Conservation (phyloP, 345 rosid genomes). For the Populus euphratica region DNA sequence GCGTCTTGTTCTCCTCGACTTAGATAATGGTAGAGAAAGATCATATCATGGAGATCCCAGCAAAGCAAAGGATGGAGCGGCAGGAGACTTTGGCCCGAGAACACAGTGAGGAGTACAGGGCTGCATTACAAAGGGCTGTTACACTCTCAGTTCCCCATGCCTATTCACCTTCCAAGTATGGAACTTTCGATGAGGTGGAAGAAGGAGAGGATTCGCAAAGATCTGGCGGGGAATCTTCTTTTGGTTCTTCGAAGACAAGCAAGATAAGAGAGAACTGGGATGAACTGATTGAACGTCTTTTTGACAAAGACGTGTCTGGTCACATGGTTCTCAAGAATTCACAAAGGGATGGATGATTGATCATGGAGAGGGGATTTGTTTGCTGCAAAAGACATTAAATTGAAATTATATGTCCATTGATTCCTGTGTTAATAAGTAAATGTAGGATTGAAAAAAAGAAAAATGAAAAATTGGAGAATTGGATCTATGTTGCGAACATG, state of each 20-base stretch:
- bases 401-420: slow-evolving; percentile 1
- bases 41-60: slow-evolving; percentile 57
- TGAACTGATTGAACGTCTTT: slow-evolving; percentile 63
- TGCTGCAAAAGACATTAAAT: slow-evolving; percentile 6
- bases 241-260: slow-evolving; percentile 25
- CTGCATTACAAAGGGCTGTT: slow-evolving; percentile 82
- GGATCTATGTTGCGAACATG: too few relatives aligned
- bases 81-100: slow-evolving; percentile 70
- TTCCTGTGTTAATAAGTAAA: not conserved
- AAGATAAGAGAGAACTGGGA: slow-evolving; percentile 60
- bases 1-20: not conserved
- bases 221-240: slow-evolving; percentile 39
- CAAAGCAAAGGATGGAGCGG: slow-evolving; percentile 81
- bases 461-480: too few relatives aligned
- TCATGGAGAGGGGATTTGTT: not conserved
- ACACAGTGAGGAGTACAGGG: slow-evolving; percentile 65
- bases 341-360: slow-evolving; percentile 22
- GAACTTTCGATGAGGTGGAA: slow-evolving; percentile 61
- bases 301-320: slow-evolving; percentile 65
- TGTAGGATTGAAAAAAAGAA: too few relatives aligned
- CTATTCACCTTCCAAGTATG: slow-evolving; percentile 55
- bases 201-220: slow-evolving; percentile 35
- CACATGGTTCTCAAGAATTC: slow-evolving; percentile 50
- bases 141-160: slow-evolving; percentile 75
- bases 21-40: slow-evolving; percentile 83